Evolutionary conservation across 2,329 filamentous ascomycete species (phyloP), one percentile per base, ranked within the genome.

Genomic region (Cucurbitaria berberidis): DNA sequence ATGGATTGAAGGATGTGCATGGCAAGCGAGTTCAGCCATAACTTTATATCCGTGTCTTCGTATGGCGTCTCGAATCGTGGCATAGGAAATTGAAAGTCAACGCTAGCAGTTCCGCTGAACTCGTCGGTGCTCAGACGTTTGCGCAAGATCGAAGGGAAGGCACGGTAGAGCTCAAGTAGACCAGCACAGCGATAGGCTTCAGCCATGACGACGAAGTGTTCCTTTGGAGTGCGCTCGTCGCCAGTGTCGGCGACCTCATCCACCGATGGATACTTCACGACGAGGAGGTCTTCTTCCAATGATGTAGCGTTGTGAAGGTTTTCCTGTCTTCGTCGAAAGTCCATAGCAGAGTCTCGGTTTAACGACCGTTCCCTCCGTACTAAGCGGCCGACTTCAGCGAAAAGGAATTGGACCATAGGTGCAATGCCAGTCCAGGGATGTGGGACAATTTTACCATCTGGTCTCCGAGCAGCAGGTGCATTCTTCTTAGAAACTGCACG

Each of bases 121-220:
- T 62, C 64, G 46, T 65, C 64, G 10, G 55, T 71, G 49, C 61
- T 70, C 9, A 82, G 61, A 39, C 80, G 77, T 29, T 74, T 75
- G n/a, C 73, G 74, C 1, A 82, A 71, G 30, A 82, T 70, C 26
- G 81, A 78, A 2, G 82, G 82, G 50, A 84, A 84, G 26, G 80
- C 78, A 21, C 80, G 78, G 61, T 85, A 85, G 18, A 85, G 65
- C 57, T 85, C 81, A 40, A 84, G 70, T 3, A 84, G 74, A 1
- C 81, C 82, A 2, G 80, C 76, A 47, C 78, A 80, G 29, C 82
- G 79, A 54, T 83, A 83, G 1, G 80, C 78, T 57, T 84, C 80
- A 1, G 82, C 82, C 57, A 83, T 77, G 7, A 78, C 76, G 30
- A 84, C 74, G 34, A 84, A 78, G 60, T 85, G 80, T 68, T 77